Evolutionary conservation across 352 stramenopile genomes (phyloP).

Genomic region (Pythium sp.): DNA sequence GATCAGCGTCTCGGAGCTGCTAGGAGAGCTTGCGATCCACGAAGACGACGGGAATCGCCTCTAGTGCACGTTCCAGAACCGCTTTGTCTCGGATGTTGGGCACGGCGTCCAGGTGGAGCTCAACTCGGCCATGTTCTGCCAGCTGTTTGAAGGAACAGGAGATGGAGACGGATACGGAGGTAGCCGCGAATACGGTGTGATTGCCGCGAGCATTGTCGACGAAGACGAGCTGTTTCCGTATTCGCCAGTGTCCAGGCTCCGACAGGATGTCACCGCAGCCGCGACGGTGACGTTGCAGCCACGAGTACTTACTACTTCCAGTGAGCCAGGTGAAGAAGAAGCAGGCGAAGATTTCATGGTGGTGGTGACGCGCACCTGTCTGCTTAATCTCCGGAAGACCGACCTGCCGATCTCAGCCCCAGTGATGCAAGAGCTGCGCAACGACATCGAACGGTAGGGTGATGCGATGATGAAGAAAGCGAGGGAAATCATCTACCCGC

Average conservation of each 20-base stretch:
- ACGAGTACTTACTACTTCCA: neutral
- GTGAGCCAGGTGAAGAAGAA: neutral
- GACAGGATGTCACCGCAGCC: constrained; percentile 6
- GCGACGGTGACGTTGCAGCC: constrained; percentile 1
- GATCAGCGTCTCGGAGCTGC: constrained; percentile 46
- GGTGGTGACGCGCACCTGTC: neutral
- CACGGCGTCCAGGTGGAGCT: constrained; percentile 6
- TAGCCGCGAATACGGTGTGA: neutral
- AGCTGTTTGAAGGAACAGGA: neutral
- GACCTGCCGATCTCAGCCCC: neutral
- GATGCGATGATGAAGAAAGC: constrained; percentile 14
- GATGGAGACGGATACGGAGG: neutral
- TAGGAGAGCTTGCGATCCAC: constrained; percentile 45
- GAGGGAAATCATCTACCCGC: constrained; percentile 4
- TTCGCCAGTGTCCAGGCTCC: constrained; percentile 1
- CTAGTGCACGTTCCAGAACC: neutral
- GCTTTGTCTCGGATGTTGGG: neutral
- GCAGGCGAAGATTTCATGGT: neutral
- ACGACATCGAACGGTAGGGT: constrained; percentile 10
- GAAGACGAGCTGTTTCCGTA: constrained; percentile 12
- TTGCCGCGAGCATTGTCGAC: constrained; percentile 8
- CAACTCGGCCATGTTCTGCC: constrained; percentile 8
- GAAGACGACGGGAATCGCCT: constrained; percentile 38
- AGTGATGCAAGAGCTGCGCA: constrained; percentile 4
- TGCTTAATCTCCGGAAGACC: constrained; percentile 1